Conservation (phyloP, 257 asterid species). For the Solanum etuberosum region DNA sequence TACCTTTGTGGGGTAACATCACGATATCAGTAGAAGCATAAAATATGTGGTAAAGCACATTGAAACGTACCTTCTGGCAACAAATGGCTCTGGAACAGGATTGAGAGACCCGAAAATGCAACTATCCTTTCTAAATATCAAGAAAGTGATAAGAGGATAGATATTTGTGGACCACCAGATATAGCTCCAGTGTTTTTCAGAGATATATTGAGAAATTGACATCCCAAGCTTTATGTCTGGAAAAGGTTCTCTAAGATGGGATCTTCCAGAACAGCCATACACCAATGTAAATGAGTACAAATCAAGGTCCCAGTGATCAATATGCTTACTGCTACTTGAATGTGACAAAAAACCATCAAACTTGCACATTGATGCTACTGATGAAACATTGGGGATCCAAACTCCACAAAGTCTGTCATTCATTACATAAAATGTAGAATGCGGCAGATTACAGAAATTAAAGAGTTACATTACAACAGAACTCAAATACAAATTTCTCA, state of each 20-base stretch:
- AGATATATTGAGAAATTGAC: background rate
- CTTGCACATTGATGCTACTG: background rate
- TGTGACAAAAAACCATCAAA: background rate
- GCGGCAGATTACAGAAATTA: background rate
- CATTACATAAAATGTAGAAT: background rate
- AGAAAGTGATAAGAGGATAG: background rate
- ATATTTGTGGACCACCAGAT: conserved; percentile 2
- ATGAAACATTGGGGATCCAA: background rate
- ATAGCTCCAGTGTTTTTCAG: background rate
- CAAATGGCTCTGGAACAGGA: background rate
- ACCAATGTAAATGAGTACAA: background rate
- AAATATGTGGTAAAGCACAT: background rate
- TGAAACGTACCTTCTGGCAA: background rate
- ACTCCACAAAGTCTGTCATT: background rate
- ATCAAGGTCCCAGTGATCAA: background rate
- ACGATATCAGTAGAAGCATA: background rate
- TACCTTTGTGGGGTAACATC: background rate
- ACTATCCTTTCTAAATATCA: background rate
- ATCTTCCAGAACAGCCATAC: conserved; percentile 1
- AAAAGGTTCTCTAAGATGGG: background rate
- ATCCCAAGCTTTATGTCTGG: background rate
- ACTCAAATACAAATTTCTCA: background rate
- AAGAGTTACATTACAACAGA: background rate
- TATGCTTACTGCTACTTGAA: background rate
- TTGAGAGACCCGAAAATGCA: background rate